phyloP scores from a whole-genome alignment of 2,329 filamentous ascomycete species.

The Fusarium decemcellulare region DNA sequence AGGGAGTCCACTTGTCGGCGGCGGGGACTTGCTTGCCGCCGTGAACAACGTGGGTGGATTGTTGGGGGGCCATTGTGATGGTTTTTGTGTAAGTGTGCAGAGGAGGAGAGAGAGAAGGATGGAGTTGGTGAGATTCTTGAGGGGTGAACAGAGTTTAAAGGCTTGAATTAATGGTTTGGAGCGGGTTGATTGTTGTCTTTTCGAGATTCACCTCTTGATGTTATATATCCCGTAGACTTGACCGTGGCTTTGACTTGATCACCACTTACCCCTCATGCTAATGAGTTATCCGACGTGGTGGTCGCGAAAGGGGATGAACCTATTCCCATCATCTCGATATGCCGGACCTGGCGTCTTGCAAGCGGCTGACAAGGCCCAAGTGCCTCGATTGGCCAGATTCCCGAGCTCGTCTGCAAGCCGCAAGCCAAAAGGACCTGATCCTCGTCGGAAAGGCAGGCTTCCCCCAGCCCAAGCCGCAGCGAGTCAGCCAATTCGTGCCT shows the following conservation, averaged over 20 bases:
- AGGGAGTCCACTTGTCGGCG: slow-evolving; percentile 10
- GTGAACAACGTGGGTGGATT: slow-evolving; percentile 10
- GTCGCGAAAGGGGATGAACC: too few species aligned
- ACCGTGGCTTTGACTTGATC: neutral
- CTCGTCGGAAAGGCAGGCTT: neutral
- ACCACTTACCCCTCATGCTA: neutral
- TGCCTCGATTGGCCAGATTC: slow-evolving; percentile 2
- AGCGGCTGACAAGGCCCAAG: neutral
- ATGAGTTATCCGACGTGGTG: neutral
- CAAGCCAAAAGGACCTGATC: neutral
- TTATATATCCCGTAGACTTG: slow-evolving; percentile 3
- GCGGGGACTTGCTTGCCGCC: slow-evolving; percentile 15
- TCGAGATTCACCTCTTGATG: neutral
- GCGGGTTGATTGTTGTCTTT: neutral
- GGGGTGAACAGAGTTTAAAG: neutral
- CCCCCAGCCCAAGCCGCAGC: neutral
- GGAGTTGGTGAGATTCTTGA: neutral
- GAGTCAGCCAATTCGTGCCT: neutral
- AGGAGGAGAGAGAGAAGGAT: neutral
- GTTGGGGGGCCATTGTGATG: slow-evolving; percentile 11
- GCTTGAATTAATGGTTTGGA: neutral
- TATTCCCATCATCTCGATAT: neutral
- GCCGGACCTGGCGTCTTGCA: neutral
- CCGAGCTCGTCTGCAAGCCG: neutral
- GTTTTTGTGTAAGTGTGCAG: neutral